Conservation (phyloP, 2,329 filamentous ascomycete genomes). For the Dactylellina haptotyla region DNA sequence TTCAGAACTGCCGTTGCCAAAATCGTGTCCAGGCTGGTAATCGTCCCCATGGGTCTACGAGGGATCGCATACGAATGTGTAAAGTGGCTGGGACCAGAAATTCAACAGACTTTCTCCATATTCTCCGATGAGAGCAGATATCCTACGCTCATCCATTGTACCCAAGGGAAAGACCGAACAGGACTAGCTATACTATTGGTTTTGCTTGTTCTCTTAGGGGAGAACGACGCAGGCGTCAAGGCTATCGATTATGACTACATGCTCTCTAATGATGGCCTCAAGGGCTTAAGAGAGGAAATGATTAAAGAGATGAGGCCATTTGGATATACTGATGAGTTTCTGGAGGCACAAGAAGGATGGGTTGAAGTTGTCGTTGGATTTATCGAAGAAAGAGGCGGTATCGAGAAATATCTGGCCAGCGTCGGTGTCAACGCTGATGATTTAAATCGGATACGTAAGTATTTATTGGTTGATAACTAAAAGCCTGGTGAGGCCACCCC, state of each 20-base stretch:
- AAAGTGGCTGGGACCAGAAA: conserved; percentile 72
- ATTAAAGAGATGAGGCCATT: conserved; percentile 75
- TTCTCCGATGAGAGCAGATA: conserved; percentile 66
- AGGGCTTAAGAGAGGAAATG: conserved; percentile 71
- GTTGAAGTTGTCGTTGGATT: conserved; percentile 70
- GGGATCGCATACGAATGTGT: conserved; percentile 77
- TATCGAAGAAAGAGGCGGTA: conserved; percentile 73
- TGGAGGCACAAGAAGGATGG: conserved; percentile 76
- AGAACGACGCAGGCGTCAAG: conserved; percentile 58
- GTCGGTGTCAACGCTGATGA: conserved; percentile 67
- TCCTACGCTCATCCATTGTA: conserved; percentile 81
- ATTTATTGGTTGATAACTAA: conserved; percentile 11
- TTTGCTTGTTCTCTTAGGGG: conserved; percentile 70
- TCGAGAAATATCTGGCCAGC: conserved; percentile 71
- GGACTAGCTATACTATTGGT: conserved; percentile 76
- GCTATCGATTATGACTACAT: conserved; percentile 78
- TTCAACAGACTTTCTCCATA: conserved; percentile 66
- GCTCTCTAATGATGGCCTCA: conserved; percentile 71
- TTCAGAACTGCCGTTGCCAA: conserved; percentile 75
- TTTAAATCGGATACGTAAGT: conserved; percentile 17
- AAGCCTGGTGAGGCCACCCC: background rate
- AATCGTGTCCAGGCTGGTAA: conserved; percentile 75
- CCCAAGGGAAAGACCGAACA: conserved; percentile 86
- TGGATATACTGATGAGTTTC: conserved; percentile 71
- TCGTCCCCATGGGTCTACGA: conserved; percentile 76